Evolutionary conservation across 164 flowering plant species (phyloP), one percentile per base, ranked within the genome.

Genomic region (Pachysandra terminalis): DNA sequence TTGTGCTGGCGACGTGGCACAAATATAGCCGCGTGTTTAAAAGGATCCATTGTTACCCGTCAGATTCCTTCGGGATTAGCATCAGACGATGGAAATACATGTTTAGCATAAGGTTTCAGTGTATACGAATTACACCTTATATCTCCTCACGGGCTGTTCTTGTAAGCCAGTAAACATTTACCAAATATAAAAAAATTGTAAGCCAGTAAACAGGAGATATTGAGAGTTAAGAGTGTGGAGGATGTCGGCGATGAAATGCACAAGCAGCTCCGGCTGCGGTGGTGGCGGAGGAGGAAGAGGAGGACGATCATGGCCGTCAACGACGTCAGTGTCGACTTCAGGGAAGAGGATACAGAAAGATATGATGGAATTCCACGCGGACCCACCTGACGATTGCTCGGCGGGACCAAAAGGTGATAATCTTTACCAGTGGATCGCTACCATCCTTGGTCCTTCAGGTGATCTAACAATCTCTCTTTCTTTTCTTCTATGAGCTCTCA

Each of bases 401-500:
- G 97, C 98, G 58, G 91, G 97, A 13, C 99, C 98, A 49, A 95
- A 88, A 76, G 98, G 96, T 19, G 96, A 90, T 71, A 95, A 89
- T 75, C 89, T 93, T 68, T 88, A 92, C 80, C 83, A 86, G 68
- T 95, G 98, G 98, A 75, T 92, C 63, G 78, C 98, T 75, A 87
- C 96, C 77, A 69, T 95, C 73, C 69, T 88, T 45, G 97, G 95
- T 19, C 93, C 96, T 51, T 79, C 82, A 63, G 98, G 97, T 89
- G 17, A 16, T 5, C 22, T 28, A 12, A 63, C 61, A 57, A 56
- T 61, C 40, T 51, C 32, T 67, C 41, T 69, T 48, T 22, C 22
- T 2, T 25, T 49, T 32, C 13, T 59, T 56, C 9, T 65, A 24
- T 45, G 2, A 35, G 35, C 21, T 49, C n/a, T 35, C 26, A 40